Evolutionary conservation across 768 basidiomycete genomes (phyloP).

Genomic region (Antrodiella citrinella): DNA sequence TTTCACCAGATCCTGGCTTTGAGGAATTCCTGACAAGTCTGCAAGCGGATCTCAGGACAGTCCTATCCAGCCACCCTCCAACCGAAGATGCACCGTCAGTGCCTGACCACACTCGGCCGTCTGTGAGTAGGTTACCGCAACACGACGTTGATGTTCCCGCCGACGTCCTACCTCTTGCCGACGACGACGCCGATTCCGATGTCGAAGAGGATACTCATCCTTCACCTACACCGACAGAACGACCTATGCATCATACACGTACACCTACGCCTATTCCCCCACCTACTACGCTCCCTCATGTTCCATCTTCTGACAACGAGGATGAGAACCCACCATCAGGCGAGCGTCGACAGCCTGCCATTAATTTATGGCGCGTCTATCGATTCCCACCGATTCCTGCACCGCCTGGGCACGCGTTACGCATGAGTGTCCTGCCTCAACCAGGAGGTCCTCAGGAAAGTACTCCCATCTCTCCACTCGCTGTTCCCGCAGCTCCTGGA

Average conservation of each 20-base stretch:
- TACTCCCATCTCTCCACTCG: neutral
- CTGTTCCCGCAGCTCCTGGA: neutral
- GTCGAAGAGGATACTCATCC: conserved; percentile 12
- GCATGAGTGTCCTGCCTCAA: neutral
- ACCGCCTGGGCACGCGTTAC: conserved; percentile 9
- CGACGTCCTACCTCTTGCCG: neutral
- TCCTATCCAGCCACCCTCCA: conserved; percentile 32
- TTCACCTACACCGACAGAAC: neutral
- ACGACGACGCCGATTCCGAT: conserved; percentile 25
- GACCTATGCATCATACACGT: conserved; percentile 5
- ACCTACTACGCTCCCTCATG: neutral
- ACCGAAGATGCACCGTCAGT: too few species aligned
- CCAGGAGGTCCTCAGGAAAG: neutral
- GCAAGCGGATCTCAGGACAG: conserved; percentile 62
- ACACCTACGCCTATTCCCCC: conserved; percentile 20
- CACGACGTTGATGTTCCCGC: neutral
- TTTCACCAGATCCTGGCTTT: conserved; percentile 59
- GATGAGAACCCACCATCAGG: conserved; percentile 7
- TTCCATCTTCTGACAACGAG: neutral
- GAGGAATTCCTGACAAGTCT: conserved; percentile 76
- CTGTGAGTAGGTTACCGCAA: conserved; percentile 15
- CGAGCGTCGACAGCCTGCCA: conserved; percentile 33
- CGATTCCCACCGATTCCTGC: conserved; percentile 66
- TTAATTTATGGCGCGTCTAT: conserved; percentile 82
- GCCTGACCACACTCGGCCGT: conserved; percentile 24